Percentiles rank a stretch among this genome's conserved stretches.
These are phyloP conservation scores for Ophiostoma tasmaniense DNA, from an alignment of 2,329 filamentous ascomycete genomes.

Conservation along the genomic window DNA sequence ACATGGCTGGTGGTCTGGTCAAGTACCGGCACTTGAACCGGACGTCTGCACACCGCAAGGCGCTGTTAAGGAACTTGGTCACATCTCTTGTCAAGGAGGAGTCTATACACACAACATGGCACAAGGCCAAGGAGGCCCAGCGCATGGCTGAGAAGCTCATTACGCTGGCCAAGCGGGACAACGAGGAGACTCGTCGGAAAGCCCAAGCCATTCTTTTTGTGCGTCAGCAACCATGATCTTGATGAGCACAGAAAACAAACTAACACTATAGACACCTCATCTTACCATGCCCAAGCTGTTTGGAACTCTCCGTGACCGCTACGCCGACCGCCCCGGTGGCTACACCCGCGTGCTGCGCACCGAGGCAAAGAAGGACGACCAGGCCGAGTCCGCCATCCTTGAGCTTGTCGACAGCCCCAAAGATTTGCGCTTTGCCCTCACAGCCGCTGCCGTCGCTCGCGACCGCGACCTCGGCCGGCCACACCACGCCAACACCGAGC, in stretches of 20 bases:
- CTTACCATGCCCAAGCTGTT: constrained; percentile 78
- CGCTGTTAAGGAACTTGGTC: constrained; percentile 89
- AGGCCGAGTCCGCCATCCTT: constrained; percentile 81
- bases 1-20: constrained; percentile 76
- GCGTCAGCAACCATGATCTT: constrained; percentile 29
- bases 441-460: constrained; percentile 71
- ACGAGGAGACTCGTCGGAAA: constrained; percentile 64
- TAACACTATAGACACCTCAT: constrained; percentile 50
- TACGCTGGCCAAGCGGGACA: constrained; percentile 87
- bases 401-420: constrained; percentile 90
- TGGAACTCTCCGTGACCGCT: constrained; percentile 70
- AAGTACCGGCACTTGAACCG: constrained; percentile 88
- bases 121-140: constrained; percentile 96
- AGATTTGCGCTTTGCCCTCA: constrained; percentile 92
- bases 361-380: constrained; percentile 73
- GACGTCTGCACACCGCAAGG: constrained; percentile 77
- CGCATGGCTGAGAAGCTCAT: constrained; percentile 88
- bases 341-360: constrained; percentile 93
- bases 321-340: constrained; percentile 70
- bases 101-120: constrained; percentile 88
- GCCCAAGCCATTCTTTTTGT: constrained; percentile 84
- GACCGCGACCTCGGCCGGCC: constrained; percentile 46
- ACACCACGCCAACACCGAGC: constrained; percentile 61
- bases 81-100: constrained; percentile 91
- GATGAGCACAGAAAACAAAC: background rate